phyloP scores from a whole-genome alignment of 768 basidiomycete genomes.

The Termitomyces sp. region DNA sequence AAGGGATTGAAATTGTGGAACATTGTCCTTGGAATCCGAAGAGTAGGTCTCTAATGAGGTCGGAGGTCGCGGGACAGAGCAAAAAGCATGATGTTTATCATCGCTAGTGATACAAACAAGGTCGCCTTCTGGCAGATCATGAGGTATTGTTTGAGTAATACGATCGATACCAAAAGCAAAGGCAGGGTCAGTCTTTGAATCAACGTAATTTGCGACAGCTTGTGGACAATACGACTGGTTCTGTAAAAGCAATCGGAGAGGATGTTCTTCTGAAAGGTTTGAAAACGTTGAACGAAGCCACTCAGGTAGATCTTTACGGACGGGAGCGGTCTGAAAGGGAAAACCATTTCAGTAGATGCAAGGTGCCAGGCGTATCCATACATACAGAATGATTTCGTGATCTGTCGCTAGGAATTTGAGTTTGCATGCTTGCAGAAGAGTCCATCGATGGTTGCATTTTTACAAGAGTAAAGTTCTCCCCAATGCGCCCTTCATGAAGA shows the following conservation, averaged over 20 bases:
- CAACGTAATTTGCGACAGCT: not conserved
- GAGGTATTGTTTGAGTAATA: not conserved
- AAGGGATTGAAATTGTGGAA: not conserved
- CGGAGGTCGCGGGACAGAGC: not conserved
- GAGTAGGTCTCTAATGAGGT: not conserved
- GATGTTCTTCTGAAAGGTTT: constrained; percentile 38
- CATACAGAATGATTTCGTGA: not conserved
- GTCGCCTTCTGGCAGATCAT: not conserved
- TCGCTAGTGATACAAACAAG: not conserved
- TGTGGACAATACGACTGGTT: not conserved
- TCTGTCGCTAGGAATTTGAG: not conserved
- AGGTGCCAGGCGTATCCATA: not conserved
- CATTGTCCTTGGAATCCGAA: not conserved
- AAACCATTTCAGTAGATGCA: not conserved
- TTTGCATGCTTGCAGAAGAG: not conserved
- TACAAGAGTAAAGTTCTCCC: constrained; percentile 34
- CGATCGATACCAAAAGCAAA: constrained; percentile 16
- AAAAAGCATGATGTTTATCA: not conserved
- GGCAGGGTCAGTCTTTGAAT: constrained; percentile 6
- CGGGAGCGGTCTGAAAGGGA: not conserved
- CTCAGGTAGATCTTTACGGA: constrained; percentile 33
- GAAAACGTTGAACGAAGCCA: constrained; percentile 55
- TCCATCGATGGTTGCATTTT: constrained; percentile 26
- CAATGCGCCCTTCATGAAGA: constrained; percentile 27
- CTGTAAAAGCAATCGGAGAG: constrained; percentile 38